Conservation (phyloP, 352 stramenopile species). For the Pythium pyrilobum region DNA sequence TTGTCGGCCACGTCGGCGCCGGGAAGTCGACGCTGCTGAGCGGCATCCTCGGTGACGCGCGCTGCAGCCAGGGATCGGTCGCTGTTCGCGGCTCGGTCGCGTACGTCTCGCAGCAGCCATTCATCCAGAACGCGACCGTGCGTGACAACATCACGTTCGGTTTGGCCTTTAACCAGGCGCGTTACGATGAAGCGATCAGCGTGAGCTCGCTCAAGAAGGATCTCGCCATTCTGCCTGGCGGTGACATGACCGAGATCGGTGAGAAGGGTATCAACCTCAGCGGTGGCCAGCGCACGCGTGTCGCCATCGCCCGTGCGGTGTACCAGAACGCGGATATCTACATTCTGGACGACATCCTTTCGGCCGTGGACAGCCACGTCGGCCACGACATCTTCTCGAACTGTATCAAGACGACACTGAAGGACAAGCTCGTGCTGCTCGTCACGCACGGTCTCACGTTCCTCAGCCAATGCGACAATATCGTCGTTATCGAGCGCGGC, state of each 20-base stretch:
- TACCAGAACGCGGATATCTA: conserved; percentile 28
- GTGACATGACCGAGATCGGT: conserved; percentile 63
- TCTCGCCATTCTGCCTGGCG: conserved; percentile 51
- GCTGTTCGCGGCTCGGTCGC: conserved; percentile 13
- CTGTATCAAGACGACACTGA: conserved; percentile 29
- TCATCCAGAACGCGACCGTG: conserved; percentile 29
- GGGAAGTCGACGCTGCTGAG: conserved; percentile 34
- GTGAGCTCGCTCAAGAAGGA: conserved; percentile 52
- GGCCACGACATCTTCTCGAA: conserved; percentile 26
- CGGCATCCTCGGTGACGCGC: conserved; percentile 27
- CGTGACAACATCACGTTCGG: conserved; percentile 30
- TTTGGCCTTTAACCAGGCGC: conserved; percentile 12
- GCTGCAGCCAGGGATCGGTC: conserved; percentile 1
- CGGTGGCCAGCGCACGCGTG: conserved; percentile 27
- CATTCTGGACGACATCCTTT: conserved; percentile 34
- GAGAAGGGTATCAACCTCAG: conserved; percentile 39
- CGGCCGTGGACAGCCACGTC: conserved; percentile 29
- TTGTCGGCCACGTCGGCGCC: conserved; percentile 30
- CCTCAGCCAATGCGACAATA: conserved; percentile 8
- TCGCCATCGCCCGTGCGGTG: conserved; percentile 23
- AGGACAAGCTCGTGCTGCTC: conserved; percentile 58
- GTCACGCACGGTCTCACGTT: conserved; percentile 48
- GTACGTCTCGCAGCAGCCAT: conserved; percentile 28
- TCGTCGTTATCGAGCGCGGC: conserved; percentile 42
- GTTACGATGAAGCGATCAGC: conserved; percentile 34